Conservation (phyloP, 2,329 filamentous ascomycete genomes). For the Colletotrichum agaves region DNA sequence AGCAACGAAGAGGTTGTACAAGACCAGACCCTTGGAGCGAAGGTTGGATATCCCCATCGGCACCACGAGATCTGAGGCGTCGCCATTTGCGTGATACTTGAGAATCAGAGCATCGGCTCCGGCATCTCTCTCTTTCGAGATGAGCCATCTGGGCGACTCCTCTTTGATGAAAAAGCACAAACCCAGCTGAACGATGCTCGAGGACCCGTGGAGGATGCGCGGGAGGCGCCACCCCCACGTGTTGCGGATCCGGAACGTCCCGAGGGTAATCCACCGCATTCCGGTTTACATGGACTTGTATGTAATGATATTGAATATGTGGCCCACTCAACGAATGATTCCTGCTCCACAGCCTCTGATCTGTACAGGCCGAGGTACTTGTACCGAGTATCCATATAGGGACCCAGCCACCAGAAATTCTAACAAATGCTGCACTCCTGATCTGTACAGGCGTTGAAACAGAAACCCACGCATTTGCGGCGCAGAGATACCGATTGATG, state of each 20-base stretch:
- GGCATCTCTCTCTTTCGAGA: constrained; percentile 45
- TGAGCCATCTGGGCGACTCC: constrained; percentile 48
- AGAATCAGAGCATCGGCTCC: constrained; percentile 46
- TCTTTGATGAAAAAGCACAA: constrained; percentile 40
- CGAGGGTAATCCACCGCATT: constrained; percentile 36
- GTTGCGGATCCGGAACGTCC: constrained; percentile 29
- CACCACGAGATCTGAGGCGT: constrained; percentile 60
- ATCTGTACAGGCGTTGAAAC: too few relatives aligned
- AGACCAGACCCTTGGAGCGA: constrained; percentile 45
- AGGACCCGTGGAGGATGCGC: constrained; percentile 23
- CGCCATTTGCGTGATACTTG: constrained; percentile 63
- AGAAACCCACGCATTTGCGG: too few relatives aligned
- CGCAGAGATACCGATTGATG: too few relatives aligned
- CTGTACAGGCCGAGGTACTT: too few relatives aligned
- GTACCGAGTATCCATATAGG: too few relatives aligned
- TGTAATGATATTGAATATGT: too few relatives aligned
- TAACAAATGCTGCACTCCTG: too few relatives aligned
- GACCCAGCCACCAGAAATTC: too few relatives aligned
- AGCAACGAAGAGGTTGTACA: constrained; percentile 42
- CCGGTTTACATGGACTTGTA: too few relatives aligned
- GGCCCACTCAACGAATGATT: too few relatives aligned
- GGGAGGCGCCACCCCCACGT: constrained; percentile 35
- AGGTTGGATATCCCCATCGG: constrained; percentile 47
- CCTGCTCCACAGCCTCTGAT: too few relatives aligned
- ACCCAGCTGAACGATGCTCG: constrained; percentile 28